Evolutionary conservation across 176 grass and related monocot genomes (phyloP).

Genomic region (Phyllostachys edulis): DNA sequence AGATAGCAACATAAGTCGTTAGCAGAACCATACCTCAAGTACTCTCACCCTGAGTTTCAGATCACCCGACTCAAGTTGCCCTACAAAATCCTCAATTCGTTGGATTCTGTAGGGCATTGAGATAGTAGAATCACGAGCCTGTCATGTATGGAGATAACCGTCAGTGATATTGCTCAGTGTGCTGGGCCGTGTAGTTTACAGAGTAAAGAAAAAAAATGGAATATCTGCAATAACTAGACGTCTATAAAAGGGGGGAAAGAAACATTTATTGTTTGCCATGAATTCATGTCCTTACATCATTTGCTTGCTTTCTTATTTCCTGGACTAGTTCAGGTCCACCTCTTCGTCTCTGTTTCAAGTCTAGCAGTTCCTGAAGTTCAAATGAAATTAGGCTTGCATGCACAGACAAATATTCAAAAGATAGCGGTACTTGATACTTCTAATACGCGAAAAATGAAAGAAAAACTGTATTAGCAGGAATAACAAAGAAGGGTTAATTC

Average conservation of each 20-base stretch:
- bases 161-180: not conserved
- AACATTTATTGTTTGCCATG: not conserved
- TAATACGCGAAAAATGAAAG: not conserved
- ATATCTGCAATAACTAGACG: slow-evolving; percentile 15
- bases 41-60: slow-evolving; percentile 93
- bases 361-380: slow-evolving; percentile 72
- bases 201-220: not conserved
- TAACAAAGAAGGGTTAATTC: slow-evolving; percentile 4
- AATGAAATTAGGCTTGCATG: slow-evolving; percentile 25
- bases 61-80: slow-evolving; percentile 89
- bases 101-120: slow-evolving; percentile 96
- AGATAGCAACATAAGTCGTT: not conserved
- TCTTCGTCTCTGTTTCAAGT: slow-evolving; percentile 60
- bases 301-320: slow-evolving; percentile 95
- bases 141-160: slow-evolving; percentile 1
- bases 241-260: not conserved
- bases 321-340: slow-evolving; percentile 63
- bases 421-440: not conserved
- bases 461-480: slow-evolving; percentile 17
- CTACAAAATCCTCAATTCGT: slow-evolving; percentile 83
- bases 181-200: not conserved
- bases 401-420: slow-evolving; percentile 23
- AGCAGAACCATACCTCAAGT: slow-evolving; percentile 70
- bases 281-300: slow-evolving; percentile 59
- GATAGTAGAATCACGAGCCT: slow-evolving; percentile 85